phyloP scores from a whole-genome alignment of 2,329 filamentous ascomycete species.

The Calonectria crousiana region DNA sequence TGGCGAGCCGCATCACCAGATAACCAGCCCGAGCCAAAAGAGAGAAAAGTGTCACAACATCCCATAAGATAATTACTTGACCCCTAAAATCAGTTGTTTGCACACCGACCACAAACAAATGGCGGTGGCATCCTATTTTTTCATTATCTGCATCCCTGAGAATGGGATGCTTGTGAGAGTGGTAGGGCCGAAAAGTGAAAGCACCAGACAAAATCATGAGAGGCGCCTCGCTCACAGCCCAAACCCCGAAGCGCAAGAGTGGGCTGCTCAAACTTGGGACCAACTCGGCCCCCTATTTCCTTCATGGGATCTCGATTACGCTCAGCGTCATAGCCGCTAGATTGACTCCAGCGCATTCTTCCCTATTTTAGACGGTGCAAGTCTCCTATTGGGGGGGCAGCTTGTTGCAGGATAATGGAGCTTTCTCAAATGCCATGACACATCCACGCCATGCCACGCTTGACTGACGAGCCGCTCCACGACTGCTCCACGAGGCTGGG shows the following conservation, averaged over 20 bases:
- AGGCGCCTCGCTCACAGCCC: not conserved
- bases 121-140: not conserved
- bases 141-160: constrained; percentile 15
- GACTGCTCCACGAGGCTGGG: constrained; percentile 36
- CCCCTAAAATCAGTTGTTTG: not conserved
- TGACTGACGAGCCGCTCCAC: constrained; percentile 21
- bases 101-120: constrained; percentile 13
- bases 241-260: constrained; percentile 16
- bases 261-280: not conserved
- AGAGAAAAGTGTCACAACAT: constrained; percentile 2
- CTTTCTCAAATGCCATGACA: constrained; percentile 7
- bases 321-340: constrained; percentile 2
- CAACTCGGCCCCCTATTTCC: constrained; percentile 9
- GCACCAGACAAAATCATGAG: constrained; percentile 26
- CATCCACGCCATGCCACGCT: constrained; percentile 14
- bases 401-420: constrained; percentile 12
- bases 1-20: constrained; percentile 16
- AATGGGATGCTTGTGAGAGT: constrained; percentile 18
- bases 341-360: not conserved
- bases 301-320: not conserved
- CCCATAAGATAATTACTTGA: constrained; percentile 20
- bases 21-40: constrained; percentile 6
- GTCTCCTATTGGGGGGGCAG: not conserved
- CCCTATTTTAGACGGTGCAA: not conserved
- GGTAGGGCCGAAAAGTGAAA: constrained; percentile 18